Conservation (phyloP, 495 filamentous ascomycete species). For the Penicillium canariense region DNA sequence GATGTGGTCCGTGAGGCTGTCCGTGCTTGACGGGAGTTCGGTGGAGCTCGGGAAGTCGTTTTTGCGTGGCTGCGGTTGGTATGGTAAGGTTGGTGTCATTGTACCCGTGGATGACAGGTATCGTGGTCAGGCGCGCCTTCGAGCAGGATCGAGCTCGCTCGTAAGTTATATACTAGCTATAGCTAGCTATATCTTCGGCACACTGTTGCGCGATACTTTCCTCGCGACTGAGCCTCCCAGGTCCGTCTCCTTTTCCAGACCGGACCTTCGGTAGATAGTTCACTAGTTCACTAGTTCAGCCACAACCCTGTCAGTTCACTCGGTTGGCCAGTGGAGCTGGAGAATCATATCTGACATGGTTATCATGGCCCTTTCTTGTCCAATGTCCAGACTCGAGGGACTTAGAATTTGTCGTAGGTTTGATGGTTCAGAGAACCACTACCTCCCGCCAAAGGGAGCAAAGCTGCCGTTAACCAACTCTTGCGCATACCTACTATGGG, state of each 20-base stretch:
- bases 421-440: not conserved
- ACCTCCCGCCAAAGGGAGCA: not conserved
- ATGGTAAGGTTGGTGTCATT: not conserved
- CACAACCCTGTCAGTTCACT: too few relatives aligned
- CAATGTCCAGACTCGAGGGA: too few relatives aligned
- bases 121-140: too few relatives aligned
- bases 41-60: conserved; percentile 10
- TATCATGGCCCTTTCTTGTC: not conserved
- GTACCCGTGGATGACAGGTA: not conserved
- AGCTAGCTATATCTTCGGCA: too few relatives aligned
- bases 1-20: conserved; percentile 32
- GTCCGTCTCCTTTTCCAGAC: not conserved
- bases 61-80: not conserved
- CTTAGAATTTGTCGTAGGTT: not conserved
- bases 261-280: not conserved
- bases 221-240: too few relatives aligned
- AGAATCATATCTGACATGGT: not conserved
- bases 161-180: too few relatives aligned
- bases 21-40: conserved; percentile 23
- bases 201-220: too few relatives aligned
- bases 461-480: not conserved
- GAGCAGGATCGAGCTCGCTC: not conserved
- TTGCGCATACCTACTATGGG: too few relatives aligned
- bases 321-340: too few relatives aligned
- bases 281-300: not conserved